Base-by-base conservation (phyloP, 768 basidiomycete genomes). In the Lactarius evosmus region DNA sequence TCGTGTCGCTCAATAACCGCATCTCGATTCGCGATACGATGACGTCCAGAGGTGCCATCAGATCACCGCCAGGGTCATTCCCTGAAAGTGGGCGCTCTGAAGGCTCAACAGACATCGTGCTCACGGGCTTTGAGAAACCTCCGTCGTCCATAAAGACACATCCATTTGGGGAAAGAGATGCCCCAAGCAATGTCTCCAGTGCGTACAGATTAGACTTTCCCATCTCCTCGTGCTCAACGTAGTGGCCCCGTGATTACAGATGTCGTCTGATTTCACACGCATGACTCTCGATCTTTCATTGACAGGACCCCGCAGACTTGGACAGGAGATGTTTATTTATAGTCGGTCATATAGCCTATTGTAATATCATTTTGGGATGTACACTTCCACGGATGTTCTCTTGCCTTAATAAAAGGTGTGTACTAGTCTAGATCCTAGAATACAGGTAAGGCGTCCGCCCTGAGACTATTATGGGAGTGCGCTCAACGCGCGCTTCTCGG, bases 1-100 rank as follows among this genome's bases (percentile, higher is more conserved):
- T 73, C 32, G 69, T 72, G 41, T 52, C 69, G 3, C 65, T 73
- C 63, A 72, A 72, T 41, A 66, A 66, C 29, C 64, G 64, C 19
- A 38, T 65, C 30, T 50, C 64, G 27, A 38, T 65, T n/a, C 64
- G 64, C 3, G 56, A 57, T 7, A 5, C 52, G 17, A 25, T 8
- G 8, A 34, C n/a, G 7, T 19, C 41, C 17, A 22, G 32, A 27
- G 51, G 32, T 1, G 4, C 34, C 1, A 16, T 52, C 38, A 19
- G 38, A 49, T 56, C 44, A 4, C 49, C 25, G 0, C 41, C 8
- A 0, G 36, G 14, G 27, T 12, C 27, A 0, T 46, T 14, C 51
- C 62, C 51, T 14, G n/a, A n/a, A n/a, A 34, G 54, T 4, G 11
- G 12, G 16, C 63, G 58, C 33, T 60, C 58, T 2, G 58, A 60